A percentile compares a stretch with the other conserved stretches of the same genome.
phyloP scores from a whole-genome alignment of 257 asterid species.

The Euphrasia confusa region DNA sequence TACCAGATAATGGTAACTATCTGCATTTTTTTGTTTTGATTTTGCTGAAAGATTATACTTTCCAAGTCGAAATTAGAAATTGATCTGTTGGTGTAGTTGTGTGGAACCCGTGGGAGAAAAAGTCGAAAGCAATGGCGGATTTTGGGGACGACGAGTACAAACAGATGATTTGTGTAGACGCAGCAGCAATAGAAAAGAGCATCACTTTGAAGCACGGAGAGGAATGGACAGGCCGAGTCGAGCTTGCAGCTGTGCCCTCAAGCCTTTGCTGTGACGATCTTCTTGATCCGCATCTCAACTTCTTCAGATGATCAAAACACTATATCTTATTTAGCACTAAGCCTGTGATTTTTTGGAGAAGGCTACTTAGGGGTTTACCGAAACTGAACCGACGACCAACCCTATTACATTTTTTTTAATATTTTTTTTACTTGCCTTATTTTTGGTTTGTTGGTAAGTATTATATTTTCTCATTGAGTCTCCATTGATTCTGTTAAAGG shows the following conservation, averaged over 20 bases:
- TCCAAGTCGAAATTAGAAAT: no score
- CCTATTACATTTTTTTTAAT: no score
- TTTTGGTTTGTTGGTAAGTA: slow-evolving; percentile 2
- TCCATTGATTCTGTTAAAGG: background rate
- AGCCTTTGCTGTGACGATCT: slow-evolving; percentile 65
- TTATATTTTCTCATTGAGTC: background rate
- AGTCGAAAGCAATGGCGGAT: slow-evolving; percentile 74
- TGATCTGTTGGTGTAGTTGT: slow-evolving; percentile 38
- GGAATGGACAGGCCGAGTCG: slow-evolving; percentile 79
- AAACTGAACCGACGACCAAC: no score
- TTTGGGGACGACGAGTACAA: slow-evolving; percentile 86
- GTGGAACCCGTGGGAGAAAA: slow-evolving; percentile 99
- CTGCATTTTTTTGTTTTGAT: slow-evolving; percentile 1
- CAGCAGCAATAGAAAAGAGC: slow-evolving; percentile 71
- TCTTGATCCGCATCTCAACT: slow-evolving; percentile 36
- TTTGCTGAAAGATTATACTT: background rate
- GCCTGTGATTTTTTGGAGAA: slow-evolving; percentile 33
- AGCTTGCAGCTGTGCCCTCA: slow-evolving; percentile 74
- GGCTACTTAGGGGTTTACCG: slow-evolving; percentile 23
- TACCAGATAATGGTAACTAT: slow-evolving; percentile 73
- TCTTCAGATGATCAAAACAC: slow-evolving; percentile 27
- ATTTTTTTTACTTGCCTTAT: slow-evolving; percentile 6
- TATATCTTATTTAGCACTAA: slow-evolving; percentile 4
- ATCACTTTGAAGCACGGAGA: slow-evolving; percentile 76
- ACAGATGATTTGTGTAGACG: slow-evolving; percentile 78